Conservation (phyloP, 75 land plant species). For the Cryptomeria japonica region DNA sequence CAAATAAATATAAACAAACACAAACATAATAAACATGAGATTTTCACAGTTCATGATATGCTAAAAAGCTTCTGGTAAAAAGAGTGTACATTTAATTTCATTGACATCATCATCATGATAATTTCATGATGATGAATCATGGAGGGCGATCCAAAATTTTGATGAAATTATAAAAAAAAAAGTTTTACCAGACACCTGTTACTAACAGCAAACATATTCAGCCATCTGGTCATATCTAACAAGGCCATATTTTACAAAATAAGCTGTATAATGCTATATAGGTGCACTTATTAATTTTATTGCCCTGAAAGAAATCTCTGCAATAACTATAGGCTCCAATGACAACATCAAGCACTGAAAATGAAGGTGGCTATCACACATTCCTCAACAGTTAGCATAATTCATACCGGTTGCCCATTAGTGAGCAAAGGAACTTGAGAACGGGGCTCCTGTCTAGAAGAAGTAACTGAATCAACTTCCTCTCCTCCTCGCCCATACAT, state of each 20-base stretch:
- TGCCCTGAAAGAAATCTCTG: background rate
- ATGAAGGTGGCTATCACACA: background rate
- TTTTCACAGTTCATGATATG: no score
- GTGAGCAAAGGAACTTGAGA: slow-evolving; percentile 77
- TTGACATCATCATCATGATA: no score
- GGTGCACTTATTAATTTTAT: background rate
- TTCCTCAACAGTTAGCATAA: background rate
- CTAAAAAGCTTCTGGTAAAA: no score
- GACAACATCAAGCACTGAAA: background rate
- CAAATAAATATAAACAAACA: background rate
- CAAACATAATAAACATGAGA: background rate
- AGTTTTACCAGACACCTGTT: no score
- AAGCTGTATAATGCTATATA: background rate
- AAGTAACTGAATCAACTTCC: slow-evolving; percentile 37
- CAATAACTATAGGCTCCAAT: background rate
- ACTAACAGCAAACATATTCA: background rate
- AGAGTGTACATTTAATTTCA: no score
- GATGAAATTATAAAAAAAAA: no score
- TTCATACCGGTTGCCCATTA: slow-evolving; percentile 59
- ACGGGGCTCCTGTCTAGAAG: slow-evolving; percentile 54
- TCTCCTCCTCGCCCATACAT: slow-evolving; percentile 44
- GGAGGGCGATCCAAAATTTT: no score
- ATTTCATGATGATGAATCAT: no score
- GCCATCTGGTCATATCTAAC: background rate
- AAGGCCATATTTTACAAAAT: background rate